Evolutionary conservation across 257 asterid species (phyloP), one percentile per base, ranked within the genome.

Genomic region (Scutellaria minor): DNA sequence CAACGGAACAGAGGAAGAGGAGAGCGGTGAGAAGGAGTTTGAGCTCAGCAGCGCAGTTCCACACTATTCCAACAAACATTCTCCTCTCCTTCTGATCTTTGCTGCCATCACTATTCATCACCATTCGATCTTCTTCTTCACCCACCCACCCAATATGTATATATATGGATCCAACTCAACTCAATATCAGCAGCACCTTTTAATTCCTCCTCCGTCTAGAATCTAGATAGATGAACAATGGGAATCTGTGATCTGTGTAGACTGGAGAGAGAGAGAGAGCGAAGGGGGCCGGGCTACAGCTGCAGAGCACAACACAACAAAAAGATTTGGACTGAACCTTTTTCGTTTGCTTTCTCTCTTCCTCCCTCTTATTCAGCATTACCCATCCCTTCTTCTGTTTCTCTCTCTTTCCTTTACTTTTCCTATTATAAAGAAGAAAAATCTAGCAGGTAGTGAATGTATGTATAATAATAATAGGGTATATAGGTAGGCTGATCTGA

Each of bases 21-120:
- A 90, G 81, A 55, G 90, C 92, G 27, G 88, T 83, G 65, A 86
- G 88, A 2, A 88, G 64, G 57, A 83, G 81, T 42, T 86, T 90
- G 27, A 87, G 85, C 78, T 90, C 96, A 53, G 90, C 86, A 3
- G 89, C 95, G 77, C 92, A 90, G 22, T 85, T 88, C 89, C 89
- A 90, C 0, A 82, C 86, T 5, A 88, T 79, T 6, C 96, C 96
- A 6, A 86, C 92, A 7, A 90, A 75, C 89, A 86, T 83, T 66
- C 77, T 83, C 78, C 72, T 72, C 24, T 84, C 87, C 60, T 79
- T 53, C 1, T 18, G 45, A n/a, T 72, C 65, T 31, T 60, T 51
- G 18, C 22, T 50, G 39, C 59, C 20, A 22, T n/a, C 68, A 12
- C 69, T 65, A 64, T 24, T 75, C 73, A 67, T 76, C 78, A 80